Base-by-base conservation (phyloP, 2,329 filamentous ascomycete genomes). In the Beauveria medogensis region DNA sequence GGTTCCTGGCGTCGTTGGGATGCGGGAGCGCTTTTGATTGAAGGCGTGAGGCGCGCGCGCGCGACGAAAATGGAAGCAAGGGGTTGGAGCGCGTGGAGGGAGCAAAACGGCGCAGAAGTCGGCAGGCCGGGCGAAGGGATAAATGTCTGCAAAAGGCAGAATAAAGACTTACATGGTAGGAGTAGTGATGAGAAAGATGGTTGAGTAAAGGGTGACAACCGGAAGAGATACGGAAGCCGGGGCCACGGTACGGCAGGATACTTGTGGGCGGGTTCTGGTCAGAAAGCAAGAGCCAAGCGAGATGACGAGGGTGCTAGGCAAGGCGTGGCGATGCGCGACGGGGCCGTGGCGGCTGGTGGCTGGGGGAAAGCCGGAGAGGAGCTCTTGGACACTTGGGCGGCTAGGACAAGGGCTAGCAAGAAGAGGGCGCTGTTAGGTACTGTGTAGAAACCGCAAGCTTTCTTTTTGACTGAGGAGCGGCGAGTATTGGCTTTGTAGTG, bases 1-100 rank as follows among this genome's bases (percentile, higher is more conserved):
- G 10, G 47, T 44, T 22, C 12, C 37, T 48, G 58, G 34, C 30
- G 51, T 40, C 58, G 58, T 55, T 55, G 51, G 58, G 43, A 18
- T 34, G 51, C 51, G 43, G 58, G 20, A 43, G 58, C 43, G 51
- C 41, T 54, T 44, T 60, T 50, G 51, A 47, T 40, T 60, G 43
- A 60, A 50, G 58, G 34, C 58, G 58, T 60, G 51, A 51, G 58
- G 58, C 56, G 46, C 26, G 44, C 24, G 24, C 44, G 55, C 46
- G 55, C 55, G 46, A 51, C 5, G 10, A 40, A 10, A 28, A 22
- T 48, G 10, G 30, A 58, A 41, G 55, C 56, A 51, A 59, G 56
- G 56, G 56, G 56, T 24, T 43, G 34, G 18, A 10, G 43, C 43
- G 58, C 43, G 28, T 24, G 47, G 56, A 28, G 22, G 20, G 16